phyloP scores from a whole-genome alignment of 495 filamentous ascomycete genomes.

The Xylaria longipes region DNA sequence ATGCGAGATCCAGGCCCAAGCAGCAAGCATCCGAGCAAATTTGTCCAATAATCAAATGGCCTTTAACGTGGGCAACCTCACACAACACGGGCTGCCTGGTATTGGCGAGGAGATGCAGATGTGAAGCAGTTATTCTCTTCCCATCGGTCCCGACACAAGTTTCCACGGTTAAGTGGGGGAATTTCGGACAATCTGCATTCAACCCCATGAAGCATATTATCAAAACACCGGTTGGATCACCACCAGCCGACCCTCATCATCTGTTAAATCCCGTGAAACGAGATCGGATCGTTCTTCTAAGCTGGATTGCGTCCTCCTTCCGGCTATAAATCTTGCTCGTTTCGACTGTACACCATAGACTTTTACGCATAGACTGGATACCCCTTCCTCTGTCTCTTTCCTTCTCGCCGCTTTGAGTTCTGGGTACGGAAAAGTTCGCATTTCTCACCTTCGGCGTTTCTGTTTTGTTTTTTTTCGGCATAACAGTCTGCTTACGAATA shows the following conservation, averaged over 20 bases:
- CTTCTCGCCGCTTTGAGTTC: constrained; percentile 13
- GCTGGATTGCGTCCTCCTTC: not conserved
- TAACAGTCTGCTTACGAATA: constrained; percentile 11
- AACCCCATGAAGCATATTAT: not conserved
- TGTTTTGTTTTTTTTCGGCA: constrained; percentile 9
- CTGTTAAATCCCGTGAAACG: not conserved
- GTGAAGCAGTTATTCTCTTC: constrained; percentile 33
- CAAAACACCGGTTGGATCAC: not conserved
- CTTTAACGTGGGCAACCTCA: constrained; percentile 38
- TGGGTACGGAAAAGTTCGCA: constrained; percentile 31
- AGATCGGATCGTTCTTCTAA: constrained; percentile 2
- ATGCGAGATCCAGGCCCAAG: constrained; percentile 60
- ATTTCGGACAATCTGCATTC: constrained; percentile 1
- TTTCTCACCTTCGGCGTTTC: constrained; percentile 24
- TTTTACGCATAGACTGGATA: constrained; percentile 45
- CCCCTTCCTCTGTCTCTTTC: constrained; percentile 29
- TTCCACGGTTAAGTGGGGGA: not conserved
- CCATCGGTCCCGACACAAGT: not conserved
- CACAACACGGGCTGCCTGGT: constrained; percentile 47
- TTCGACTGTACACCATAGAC: constrained; percentile 40
- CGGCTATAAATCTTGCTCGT: constrained; percentile 11
- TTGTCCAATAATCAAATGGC: constrained; percentile 40
- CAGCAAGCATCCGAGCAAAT: constrained; percentile 49
- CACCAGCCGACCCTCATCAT: not conserved
- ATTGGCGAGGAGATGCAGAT: constrained; percentile 57